phyloP scores from a whole-genome alignment of 2,329 filamentous ascomycete genomes.

The Arthrobotrys megalospora region DNA sequence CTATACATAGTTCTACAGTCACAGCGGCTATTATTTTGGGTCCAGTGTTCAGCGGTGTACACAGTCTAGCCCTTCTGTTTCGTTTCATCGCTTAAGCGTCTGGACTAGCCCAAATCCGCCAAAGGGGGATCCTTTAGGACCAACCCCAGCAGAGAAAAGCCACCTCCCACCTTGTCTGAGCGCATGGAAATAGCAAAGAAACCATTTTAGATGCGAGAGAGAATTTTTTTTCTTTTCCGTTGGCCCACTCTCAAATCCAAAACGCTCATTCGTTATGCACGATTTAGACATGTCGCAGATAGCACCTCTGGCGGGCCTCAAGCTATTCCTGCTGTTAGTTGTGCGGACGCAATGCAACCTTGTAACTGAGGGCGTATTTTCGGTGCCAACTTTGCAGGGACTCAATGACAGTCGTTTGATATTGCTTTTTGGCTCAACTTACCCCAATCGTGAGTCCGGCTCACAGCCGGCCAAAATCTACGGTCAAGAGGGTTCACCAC shows the following conservation, averaged over 20 bases:
- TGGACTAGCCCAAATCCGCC: constrained; percentile 43
- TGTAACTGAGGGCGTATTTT: constrained; percentile 22
- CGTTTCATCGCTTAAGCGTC: constrained; percentile 59
- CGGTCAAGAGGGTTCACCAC: neutral
- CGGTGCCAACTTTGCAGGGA: constrained; percentile 5
- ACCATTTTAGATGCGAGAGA: constrained; percentile 27
- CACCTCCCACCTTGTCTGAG: constrained; percentile 27
- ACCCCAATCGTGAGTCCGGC: constrained; percentile 32
- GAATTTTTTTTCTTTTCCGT: constrained; percentile 7
- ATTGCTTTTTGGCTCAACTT: constrained; percentile 52
- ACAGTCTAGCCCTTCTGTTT: constrained; percentile 33
- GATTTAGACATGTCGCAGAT: constrained; percentile 42
- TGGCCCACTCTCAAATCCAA: constrained; percentile 21
- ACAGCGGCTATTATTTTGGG: constrained; percentile 46
- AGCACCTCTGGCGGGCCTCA: constrained; percentile 6
- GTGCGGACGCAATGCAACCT: constrained; percentile 33
- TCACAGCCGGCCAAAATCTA: constrained; percentile 4
- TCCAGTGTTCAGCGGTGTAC: constrained; percentile 6
- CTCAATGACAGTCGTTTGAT: constrained; percentile 23
- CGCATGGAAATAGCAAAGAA: constrained; percentile 50
- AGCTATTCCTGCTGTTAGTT: constrained; percentile 22
- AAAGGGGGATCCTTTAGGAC: constrained; percentile 18
- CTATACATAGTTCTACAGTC: constrained; percentile 22
- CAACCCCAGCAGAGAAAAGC: constrained; percentile 19
- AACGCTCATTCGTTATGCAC: constrained; percentile 41